Conservation (phyloP, 306 rosid species). For the Vigna nakashimae region DNA sequence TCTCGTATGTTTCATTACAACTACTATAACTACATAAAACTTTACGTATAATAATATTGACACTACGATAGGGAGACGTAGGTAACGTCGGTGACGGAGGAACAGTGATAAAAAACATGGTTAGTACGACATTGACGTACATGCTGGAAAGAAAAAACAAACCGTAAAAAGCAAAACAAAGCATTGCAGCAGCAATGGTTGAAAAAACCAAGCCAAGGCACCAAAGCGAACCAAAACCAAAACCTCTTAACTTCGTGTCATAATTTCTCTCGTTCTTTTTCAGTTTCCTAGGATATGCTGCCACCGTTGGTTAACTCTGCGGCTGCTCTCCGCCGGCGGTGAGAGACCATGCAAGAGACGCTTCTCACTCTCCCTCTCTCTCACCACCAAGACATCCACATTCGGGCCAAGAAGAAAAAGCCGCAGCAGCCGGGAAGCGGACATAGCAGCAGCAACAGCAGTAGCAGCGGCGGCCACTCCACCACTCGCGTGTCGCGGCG, state of each 20-base stretch:
- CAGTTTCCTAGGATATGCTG: conserved; percentile 30
- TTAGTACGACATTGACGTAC: conserved; percentile 11
- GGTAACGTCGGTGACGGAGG: conserved; percentile 16
- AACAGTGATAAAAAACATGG: background rate
- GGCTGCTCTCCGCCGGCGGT: conserved; percentile 18
- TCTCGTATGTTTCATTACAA: background rate
- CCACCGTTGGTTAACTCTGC: conserved; percentile 40
- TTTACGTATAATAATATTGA: conserved; percentile 6
- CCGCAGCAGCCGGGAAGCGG: conserved; percentile 20
- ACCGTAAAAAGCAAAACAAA: background rate
- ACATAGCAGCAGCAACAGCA: conserved; percentile 5
- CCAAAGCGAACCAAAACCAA: background rate
- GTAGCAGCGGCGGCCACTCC: background rate
- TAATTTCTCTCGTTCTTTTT: background rate
- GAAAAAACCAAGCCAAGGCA: background rate
- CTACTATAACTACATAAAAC: background rate
- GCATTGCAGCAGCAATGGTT: conserved; percentile 8
- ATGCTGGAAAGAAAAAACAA: conserved; percentile 4
- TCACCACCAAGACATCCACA: conserved; percentile 30
- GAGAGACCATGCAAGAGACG: conserved; percentile 54
- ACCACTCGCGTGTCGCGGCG: conserved; percentile 41
- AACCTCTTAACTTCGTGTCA: background rate
- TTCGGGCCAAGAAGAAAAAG: conserved; percentile 45
- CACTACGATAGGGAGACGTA: background rate
- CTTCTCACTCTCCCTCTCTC: conserved; percentile 50